Base-by-base conservation (phyloP, 345 rosid species). In the Murraya paniculata region DNA sequence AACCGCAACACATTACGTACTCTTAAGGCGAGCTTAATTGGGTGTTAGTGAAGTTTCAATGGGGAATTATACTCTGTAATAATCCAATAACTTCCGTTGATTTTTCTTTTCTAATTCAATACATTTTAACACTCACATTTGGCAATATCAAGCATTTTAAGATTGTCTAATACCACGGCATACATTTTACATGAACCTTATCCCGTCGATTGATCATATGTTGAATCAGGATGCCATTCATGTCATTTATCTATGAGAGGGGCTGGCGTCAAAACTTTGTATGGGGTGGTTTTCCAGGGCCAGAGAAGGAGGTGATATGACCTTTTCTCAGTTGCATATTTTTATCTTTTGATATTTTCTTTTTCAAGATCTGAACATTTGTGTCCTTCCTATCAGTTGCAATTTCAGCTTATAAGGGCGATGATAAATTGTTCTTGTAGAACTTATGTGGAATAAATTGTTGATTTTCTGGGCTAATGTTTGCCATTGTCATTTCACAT, bases 241-340 rank as follows among this genome's bases (percentile, higher is more conserved):
- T 95, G 64, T 90, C 98, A 3, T 93, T 86, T 82, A 85, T 93
- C 75, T 95, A 95, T 45, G 98, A 95, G 85, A 88, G 98, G 76
- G 98, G 98, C 69, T 95, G 98, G 98, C 93, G 97, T 78, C 98
- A 95, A 83, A 89, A 83, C 72, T 93, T 93, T 73, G 21, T 84
- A 24, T 83, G 86, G 90, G 93, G 87, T 71, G 97, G 98, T 45
- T 93, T 88, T 77, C 98, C 98, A 36, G 97, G 98, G 71, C 94
- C 89, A 16, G 97, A 92, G 86, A 89, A 91, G 81, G 98, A 92
- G 98, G 98, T 92, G 48, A 87, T 41, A 65, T 69, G 4, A 75
- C 56, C 65, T 8, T 72, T 78, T 64, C 35, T 73, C 62, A 56
- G 11, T 27, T 62, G 33, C 72, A 57, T 27, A n/a, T 78, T 41